Conservation (phyloP, 768 basidiomycete genomes). For the Rhodotorula graminis region DNA sequence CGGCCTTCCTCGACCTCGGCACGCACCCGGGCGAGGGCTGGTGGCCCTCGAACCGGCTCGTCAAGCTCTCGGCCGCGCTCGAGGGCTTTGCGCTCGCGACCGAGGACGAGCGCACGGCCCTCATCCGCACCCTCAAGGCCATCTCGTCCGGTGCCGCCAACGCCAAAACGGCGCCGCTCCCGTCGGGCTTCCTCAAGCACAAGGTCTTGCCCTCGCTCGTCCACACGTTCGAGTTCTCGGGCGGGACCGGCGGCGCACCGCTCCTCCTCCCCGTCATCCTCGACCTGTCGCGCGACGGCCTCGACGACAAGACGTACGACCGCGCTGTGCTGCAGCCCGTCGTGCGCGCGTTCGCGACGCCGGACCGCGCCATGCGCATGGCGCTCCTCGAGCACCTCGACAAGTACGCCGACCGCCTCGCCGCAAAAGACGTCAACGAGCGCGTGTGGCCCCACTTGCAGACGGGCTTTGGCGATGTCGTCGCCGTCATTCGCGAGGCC, state of each 20-base stretch:
- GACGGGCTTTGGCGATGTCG: constrained; percentile 92
- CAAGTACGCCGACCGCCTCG: constrained; percentile 79
- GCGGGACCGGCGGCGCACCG: constrained; percentile 56
- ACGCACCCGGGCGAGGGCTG: constrained; percentile 66
- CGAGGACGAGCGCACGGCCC: constrained; percentile 59
- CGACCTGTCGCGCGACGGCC: constrained; percentile 51
- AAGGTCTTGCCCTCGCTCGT: constrained; percentile 83
- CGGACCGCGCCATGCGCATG: constrained; percentile 90
- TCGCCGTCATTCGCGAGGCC: constrained; percentile 87
- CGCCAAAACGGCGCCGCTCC: constrained; percentile 60
- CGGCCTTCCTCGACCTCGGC: constrained; percentile 73
- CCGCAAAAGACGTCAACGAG: constrained; percentile 75
- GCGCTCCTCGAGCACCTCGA: constrained; percentile 79
- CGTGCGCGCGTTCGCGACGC: constrained; percentile 75
- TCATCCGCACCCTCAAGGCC: constrained; percentile 33
- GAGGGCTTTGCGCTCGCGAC: constrained; percentile 76
- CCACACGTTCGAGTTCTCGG: constrained; percentile 70
- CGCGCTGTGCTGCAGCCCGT: constrained; percentile 68
- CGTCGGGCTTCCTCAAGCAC: constrained; percentile 74
- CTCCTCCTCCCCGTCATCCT: constrained; percentile 73
- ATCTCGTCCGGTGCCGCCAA: constrained; percentile 74
- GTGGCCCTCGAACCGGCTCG: constrained; percentile 73
- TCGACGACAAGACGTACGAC: constrained; percentile 54
- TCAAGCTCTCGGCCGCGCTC: constrained; percentile 75
- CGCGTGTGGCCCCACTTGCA: constrained; percentile 92